Evolutionary conservation across 306 rosid genomes (phyloP).

Genomic region (Vicia faba): DNA sequence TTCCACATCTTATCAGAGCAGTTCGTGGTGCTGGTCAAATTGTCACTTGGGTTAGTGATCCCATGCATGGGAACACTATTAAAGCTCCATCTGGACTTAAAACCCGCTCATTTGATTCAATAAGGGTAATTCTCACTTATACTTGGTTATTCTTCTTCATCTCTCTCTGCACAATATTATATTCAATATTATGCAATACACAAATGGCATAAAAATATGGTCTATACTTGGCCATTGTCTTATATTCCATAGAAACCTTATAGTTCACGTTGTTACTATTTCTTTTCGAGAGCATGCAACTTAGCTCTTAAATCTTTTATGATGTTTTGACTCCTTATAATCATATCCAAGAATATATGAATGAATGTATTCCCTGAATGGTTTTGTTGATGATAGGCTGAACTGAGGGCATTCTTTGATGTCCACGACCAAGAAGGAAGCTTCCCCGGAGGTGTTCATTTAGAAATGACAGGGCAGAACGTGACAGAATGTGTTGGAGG

Average conservation of each 20-base stretch:
- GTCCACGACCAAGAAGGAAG: slow-evolving; percentile 62
- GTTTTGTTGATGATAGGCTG: slow-evolving; percentile 44
- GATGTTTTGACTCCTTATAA: no score
- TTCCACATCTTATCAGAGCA: slow-evolving; percentile 57
- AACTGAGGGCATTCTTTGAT: slow-evolving; percentile 61
- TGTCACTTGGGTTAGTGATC: slow-evolving; percentile 66
- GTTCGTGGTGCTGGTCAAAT: slow-evolving; percentile 58
- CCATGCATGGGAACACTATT: slow-evolving; percentile 63
- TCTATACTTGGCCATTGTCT: no score
- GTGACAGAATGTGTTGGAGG: slow-evolving; percentile 65
- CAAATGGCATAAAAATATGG: slow-evolving; percentile 20
- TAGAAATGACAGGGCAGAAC: slow-evolving; percentile 60
- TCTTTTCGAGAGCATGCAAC: slow-evolving; percentile 4
- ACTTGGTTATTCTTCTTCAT: slow-evolving; percentile 21
- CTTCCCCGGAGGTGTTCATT: slow-evolving; percentile 57
- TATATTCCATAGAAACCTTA: not conserved
- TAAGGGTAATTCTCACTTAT: slow-evolving; percentile 47
- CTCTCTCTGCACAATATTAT: not conserved
- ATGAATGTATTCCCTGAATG: slow-evolving; percentile 9
- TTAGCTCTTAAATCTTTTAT: no score
- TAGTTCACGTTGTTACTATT: not conserved
- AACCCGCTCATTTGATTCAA: slow-evolving; percentile 58
- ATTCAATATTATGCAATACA: slow-evolving; percentile 1
- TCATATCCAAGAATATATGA: no score
- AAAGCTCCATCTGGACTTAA: slow-evolving; percentile 64